Conservation (phyloP, 805 yeast species). For the Metschnikowia santaceciliae region DNA sequence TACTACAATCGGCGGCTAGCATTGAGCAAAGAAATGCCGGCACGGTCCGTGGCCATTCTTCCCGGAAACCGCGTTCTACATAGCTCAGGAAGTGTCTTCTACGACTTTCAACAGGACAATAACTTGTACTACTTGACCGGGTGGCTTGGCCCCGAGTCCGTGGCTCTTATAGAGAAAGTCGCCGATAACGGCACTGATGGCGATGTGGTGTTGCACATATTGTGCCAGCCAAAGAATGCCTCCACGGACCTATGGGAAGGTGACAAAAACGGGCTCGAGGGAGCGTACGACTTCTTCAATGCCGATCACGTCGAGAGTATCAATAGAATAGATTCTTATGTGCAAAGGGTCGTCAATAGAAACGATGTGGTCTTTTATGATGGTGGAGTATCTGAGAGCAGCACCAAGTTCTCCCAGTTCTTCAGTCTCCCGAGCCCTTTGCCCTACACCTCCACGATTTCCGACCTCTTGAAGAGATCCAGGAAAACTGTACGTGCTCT, state of each 20-base stretch:
- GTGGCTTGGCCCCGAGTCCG: slow-evolving; percentile 85
- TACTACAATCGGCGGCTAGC: slow-evolving; percentile 66
- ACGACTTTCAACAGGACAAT: slow-evolving; percentile 89
- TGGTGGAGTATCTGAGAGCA: slow-evolving; percentile 9
- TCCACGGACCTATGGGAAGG: slow-evolving; percentile 94
- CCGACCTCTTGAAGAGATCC: slow-evolving; percentile 22
- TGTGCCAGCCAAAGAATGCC: slow-evolving; percentile 80
- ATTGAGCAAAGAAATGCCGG: slow-evolving; percentile 57
- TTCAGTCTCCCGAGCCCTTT: slow-evolving; percentile 14
- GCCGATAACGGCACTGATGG: slow-evolving; percentile 42
- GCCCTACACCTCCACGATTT: slow-evolving; percentile 14
- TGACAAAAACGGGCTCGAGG: slow-evolving; percentile 78
- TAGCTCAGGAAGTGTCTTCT: slow-evolving; percentile 88
- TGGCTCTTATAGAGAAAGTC: slow-evolving; percentile 62
- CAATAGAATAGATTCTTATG: slow-evolving; percentile 38
- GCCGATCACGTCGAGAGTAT: slow-evolving; percentile 70
- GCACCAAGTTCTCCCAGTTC: slow-evolving; percentile 15
- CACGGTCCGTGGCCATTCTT: slow-evolving; percentile 64
- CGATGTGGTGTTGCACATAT: slow-evolving; percentile 63
- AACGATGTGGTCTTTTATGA: slow-evolving; percentile 58
- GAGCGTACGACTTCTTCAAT: slow-evolving; percentile 78
- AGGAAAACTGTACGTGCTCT: slow-evolving; percentile 43
- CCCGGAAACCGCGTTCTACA: slow-evolving; percentile 70
- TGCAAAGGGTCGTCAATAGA: slow-evolving; percentile 45
- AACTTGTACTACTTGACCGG: slow-evolving; percentile 86